These are phyloP conservation scores for Glarea lozoyensis DNA, from an alignment of 495 filamentous ascomycete species.

Conservation along the genomic window DNA sequence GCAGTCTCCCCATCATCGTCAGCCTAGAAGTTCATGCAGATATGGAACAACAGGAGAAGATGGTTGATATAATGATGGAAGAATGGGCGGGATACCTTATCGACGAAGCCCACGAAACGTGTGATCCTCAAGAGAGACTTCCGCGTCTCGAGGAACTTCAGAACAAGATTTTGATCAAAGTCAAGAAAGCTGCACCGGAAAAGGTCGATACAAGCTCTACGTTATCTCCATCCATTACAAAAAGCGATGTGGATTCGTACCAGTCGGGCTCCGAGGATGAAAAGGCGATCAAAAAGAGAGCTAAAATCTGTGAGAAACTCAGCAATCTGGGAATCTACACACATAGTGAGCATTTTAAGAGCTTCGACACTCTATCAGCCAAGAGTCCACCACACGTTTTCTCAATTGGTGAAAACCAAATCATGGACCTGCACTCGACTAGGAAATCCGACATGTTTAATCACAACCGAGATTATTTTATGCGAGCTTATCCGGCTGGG, in stretches of 20 bases:
- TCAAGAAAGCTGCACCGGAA: conserved; percentile 56
- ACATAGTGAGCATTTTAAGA: conserved; percentile 68
- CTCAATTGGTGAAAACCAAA: conserved; percentile 73
- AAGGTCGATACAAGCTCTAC: conserved; percentile 15
- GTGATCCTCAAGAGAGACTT: conserved; percentile 42
- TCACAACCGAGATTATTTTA: conserved; percentile 76
- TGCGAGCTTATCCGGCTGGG: conserved; percentile 83
- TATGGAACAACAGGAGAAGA: conserved; percentile 69
- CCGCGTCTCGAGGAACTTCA: conserved; percentile 59
- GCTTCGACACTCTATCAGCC: conserved; percentile 42
- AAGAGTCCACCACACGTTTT: conserved; percentile 76
- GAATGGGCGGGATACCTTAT: conserved; percentile 66
- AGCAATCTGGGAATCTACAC: conserved; percentile 76
- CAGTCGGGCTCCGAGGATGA: conserved; percentile 25
- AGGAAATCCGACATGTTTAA: conserved; percentile 54
- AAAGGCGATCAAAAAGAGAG: conserved; percentile 28
- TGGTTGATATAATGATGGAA: conserved; percentile 82
- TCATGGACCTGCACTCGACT: conserved; percentile 59
- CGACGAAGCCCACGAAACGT: conserved; percentile 34
- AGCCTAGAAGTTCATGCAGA: conserved; percentile 83
- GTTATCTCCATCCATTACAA: conserved; percentile 12
- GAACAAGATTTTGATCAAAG: conserved; percentile 83
- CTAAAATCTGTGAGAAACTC: conserved; percentile 68
- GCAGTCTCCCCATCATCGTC: conserved; percentile 74
- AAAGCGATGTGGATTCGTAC: conserved; percentile 10